Evolutionary conservation across 2,329 filamentous ascomycete species (phyloP).

Genomic region (Penicillium sp.): DNA sequence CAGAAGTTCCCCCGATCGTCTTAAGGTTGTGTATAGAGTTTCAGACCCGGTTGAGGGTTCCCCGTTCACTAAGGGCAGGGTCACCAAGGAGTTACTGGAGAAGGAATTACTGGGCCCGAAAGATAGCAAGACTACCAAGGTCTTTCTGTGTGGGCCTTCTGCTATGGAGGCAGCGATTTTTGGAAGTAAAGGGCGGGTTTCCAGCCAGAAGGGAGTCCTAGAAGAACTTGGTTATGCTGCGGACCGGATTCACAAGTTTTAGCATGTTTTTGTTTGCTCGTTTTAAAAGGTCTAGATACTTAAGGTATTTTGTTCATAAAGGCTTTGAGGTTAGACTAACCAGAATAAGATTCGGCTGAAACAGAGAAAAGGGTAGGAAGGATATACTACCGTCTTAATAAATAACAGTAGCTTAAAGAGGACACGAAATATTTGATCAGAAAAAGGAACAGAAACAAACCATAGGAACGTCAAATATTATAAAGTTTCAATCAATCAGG

Average conservation of each 20-base stretch:
- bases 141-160: not conserved
- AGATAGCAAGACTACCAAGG: not conserved
- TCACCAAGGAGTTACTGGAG: not conserved
- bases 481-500: too few species aligned
- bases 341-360: not conserved
- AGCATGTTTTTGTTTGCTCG: not conserved
- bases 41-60: not conserved
- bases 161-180: not conserved
- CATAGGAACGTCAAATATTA: too few species aligned
- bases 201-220: not conserved
- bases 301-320: not conserved
- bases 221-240: not conserved
- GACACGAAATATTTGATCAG: not conserved
- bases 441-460: not conserved
- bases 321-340: not conserved
- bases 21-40: not conserved
- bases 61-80: not conserved
- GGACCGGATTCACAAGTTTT: not conserved
- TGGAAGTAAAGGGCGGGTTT: not conserved
- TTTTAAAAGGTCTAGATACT: not conserved
- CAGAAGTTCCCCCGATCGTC: not conserved
- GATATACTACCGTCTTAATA: not conserved
- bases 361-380: not conserved
- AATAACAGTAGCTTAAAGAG: not conserved
- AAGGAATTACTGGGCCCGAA: not conserved